phyloP scores from a whole-genome alignment of 352 stramenopile genomes.

The Phytophthora tentaculata region DNA sequence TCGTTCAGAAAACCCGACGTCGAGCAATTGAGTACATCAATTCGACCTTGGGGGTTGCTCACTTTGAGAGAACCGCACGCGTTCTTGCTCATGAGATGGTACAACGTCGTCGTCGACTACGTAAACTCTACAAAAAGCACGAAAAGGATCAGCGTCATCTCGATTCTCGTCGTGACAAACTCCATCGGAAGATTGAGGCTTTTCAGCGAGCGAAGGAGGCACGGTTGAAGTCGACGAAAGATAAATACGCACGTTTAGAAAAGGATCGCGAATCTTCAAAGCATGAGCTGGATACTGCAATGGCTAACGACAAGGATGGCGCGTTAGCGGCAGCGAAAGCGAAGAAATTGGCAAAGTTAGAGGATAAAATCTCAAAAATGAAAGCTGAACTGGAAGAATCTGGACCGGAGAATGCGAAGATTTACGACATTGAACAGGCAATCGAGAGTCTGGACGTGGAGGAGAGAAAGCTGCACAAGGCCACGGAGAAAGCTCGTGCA shows the following conservation, averaged over 20 bases:
- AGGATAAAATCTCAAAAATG: slow-evolving; percentile 44
- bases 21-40: slow-evolving; percentile 73
- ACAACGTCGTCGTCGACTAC: slow-evolving; percentile 42
- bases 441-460: slow-evolving; percentile 43
- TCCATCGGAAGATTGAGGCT: slow-evolving; percentile 45
- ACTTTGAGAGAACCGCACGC: slow-evolving; percentile 57
- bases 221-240: slow-evolving; percentile 35
- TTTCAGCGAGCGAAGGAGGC: slow-evolving; percentile 46
- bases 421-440: slow-evolving; percentile 50
- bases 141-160: slow-evolving; percentile 35
- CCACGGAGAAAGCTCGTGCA: slow-evolving; percentile 30
- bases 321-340: slow-evolving; percentile 26
- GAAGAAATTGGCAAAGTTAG: slow-evolving; percentile 38
- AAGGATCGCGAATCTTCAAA: slow-evolving; percentile 34
- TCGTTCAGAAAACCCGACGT: slow-evolving; percentile 56
- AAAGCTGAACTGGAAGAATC: slow-evolving; percentile 43
- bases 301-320: slow-evolving; percentile 21
- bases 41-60: slow-evolving; percentile 47
- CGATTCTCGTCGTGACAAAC: slow-evolving; percentile 37
- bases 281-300: slow-evolving; percentile 17
- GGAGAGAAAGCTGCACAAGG: slow-evolving; percentile 29
- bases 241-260: slow-evolving; percentile 34
- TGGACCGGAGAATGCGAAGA: slow-evolving; percentile 43
- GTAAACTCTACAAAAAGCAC: slow-evolving; percentile 46
- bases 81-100: slow-evolving; percentile 34